Base-by-base conservation (phyloP, 164 flowering plant species). In the Warburgia ugandensis region DNA sequence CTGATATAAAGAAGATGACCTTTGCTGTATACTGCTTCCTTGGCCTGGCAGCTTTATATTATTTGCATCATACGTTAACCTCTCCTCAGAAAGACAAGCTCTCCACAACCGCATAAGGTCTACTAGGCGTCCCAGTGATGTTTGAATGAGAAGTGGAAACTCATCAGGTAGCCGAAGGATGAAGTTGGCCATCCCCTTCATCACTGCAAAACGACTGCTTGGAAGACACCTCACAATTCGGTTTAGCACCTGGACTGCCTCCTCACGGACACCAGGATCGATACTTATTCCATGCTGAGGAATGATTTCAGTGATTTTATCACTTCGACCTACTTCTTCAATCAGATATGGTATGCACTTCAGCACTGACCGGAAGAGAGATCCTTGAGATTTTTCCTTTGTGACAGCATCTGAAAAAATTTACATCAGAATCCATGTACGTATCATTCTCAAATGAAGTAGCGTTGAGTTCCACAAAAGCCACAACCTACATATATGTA, bases 181-280 rank as follows among this genome's bases (percentile, higher is more conserved):
- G 60, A 94, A 94, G 69, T 78, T 83, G 48, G 97, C 89, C 97
- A 94, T 89, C 63, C 99, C 99, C 73, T 68, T 86, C 82, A 86
- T 84, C 32, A 94, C 99, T 57, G 97, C 92, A 77, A 81, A 89
- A 41, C 99, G 94, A 46, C 97, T 95, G 60, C 80, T 83, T 12
- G 99, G 97, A 64, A 86, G 87, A 59, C 69, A 75, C 63, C 87
- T 75, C 16, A 89, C 94, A 58, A 84, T 80, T 55, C 99, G 75
- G 66, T 84, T 86, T 64, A 94, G 69, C 39, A 94, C 99, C 60
- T 75, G 95, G 21, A 81, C 86, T 58, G 99, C 97, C 73, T 94
- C 99, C 68, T 94, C 99, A 56, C 99, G 96, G 25, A 94, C 97
- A 68, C 94, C 92, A 54, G 99, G 99, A 65, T 94, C 99, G 61